Evolutionary conservation across 2,329 filamentous ascomycete species (phyloP), one percentile per base, ranked within the genome.

Genomic region (Paraphoma sp.): DNA sequence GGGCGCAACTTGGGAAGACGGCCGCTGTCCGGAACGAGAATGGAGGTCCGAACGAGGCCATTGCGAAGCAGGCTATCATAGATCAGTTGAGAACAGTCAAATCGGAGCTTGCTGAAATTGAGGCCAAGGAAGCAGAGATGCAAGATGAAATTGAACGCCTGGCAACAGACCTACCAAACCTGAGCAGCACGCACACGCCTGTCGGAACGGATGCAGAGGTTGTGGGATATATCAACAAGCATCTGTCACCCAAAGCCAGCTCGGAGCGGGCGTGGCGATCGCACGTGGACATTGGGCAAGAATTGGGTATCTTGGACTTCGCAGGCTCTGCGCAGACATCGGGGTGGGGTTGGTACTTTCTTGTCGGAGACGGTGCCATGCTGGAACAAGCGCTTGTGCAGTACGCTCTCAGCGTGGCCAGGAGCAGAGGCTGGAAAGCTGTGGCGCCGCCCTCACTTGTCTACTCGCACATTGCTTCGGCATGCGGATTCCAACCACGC

Each of bases 301-400:
- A 93, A 70, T 85, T 99, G n/a, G 88, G 89, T 33, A 84, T 99
- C n/a, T 82, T 99, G 49, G 94, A 99, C 79, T 97, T 99, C 71
- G 83, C 89, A 5, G 88, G 85, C 56, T 92, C 93, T 5, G 89
- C 89, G 1, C 87, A 86, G n/a, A 89, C 92, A 1, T 91, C 89
- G 3, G 95, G 95, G 38, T 99, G 94, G 94, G 95, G 95, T 1
- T 99, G 93, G 92, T 99, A 99, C 80, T 98, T 93, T 78, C 86
- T 99, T 10, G 82, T 92, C n/a, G 92, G 94, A 72, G 93, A 96
- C 71, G 95, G 88, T 8, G 93, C 93, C 0, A 86, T 95, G 75
- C 85, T 99, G n/a, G 95, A 99, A 78, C 94, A 98, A 73, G 95
- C 95, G 0, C 84, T 99, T 3, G 81, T 98, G 11, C 89, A 94